These are phyloP conservation scores for Forsythia suspensa DNA, from an alignment of 257 asterid genomes.

Conservation along the genomic window DNA sequence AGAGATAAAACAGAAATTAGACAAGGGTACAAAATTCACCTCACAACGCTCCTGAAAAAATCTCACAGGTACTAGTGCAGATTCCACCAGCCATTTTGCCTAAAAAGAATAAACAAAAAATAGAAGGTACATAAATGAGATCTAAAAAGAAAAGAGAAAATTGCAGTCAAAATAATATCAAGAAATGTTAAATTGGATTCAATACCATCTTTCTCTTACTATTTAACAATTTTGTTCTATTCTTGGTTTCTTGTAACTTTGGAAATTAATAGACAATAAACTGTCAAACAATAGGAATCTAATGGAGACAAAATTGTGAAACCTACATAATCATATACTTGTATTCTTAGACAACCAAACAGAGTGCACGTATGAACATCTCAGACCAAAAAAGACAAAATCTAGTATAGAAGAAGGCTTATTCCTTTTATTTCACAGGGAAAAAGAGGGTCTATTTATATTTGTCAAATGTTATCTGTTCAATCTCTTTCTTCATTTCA, in stretches of 20 bases:
- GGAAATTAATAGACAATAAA: not conserved
- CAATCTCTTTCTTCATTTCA: not conserved
- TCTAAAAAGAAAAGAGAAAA: slow-evolving; percentile 3
- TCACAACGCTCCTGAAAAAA: slow-evolving; percentile 97
- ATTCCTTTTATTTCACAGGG: not conserved
- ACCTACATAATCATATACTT: not conserved
- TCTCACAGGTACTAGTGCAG: slow-evolving; percentile 88
- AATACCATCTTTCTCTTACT: not conserved
- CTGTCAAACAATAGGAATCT: not conserved
- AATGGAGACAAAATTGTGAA: not conserved
- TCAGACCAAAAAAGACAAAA: not conserved
- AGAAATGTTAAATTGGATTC: not conserved
- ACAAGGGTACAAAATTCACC: slow-evolving; percentile 42
- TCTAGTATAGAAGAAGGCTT: not conserved
- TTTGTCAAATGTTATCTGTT: not conserved
- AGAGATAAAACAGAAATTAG: not conserved
- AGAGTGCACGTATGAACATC: not conserved
- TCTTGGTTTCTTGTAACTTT: not conserved
- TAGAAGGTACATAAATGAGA: slow-evolving; percentile 4
- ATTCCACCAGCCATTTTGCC: slow-evolving; percentile 99
- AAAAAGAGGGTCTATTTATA: not conserved
- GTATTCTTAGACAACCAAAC: not conserved
- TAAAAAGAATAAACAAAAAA: slow-evolving; percentile 26
- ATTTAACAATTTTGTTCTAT: not conserved
- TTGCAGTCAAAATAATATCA: not conserved